Conservation (phyloP, 2,329 filamentous ascomycete species). For the Escovopsis weberi region DNA sequence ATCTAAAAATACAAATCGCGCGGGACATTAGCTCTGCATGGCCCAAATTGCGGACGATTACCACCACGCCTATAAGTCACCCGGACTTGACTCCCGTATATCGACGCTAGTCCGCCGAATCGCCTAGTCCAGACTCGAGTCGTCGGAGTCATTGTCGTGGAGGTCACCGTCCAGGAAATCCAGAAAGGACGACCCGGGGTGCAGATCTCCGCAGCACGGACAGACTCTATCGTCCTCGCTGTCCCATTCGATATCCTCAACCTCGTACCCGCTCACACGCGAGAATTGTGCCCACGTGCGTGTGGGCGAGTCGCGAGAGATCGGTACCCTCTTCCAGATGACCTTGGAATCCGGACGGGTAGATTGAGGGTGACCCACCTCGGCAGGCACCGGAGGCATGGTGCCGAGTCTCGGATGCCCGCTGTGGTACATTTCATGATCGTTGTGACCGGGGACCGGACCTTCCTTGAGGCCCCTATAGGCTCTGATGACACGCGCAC, state of each 20-base stretch:
- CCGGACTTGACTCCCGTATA: constrained; percentile 2
- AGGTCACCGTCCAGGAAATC: constrained; percentile 17
- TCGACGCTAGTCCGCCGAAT: not conserved
- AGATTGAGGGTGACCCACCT: constrained; percentile 29
- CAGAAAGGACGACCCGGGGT: constrained; percentile 21
- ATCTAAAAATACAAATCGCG: constrained; percentile 6
- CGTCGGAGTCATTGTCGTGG: constrained; percentile 6
- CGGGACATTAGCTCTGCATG: not conserved
- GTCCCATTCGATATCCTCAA: constrained; percentile 18
- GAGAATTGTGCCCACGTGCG: constrained; percentile 37
- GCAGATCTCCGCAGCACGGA: constrained; percentile 26
- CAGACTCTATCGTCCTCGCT: constrained; percentile 23
- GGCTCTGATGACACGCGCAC: constrained; percentile 30
- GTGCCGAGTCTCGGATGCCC: constrained; percentile 15
- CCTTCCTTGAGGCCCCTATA: constrained; percentile 19
- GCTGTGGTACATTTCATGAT: constrained; percentile 15
- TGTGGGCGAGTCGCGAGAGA: constrained; percentile 22
- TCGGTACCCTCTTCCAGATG: constrained; percentile 37
- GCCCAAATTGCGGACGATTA: constrained; percentile 1
- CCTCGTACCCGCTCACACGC: constrained; percentile 23
- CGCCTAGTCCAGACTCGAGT: constrained; percentile 11
- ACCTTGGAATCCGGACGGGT: constrained; percentile 27
- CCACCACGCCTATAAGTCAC: not conserved
- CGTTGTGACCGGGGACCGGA: constrained; percentile 10
- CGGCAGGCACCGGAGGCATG: constrained; percentile 26